Conservation (phyloP, 805 yeast species). For the Wickerhamiella dianesei region DNA sequence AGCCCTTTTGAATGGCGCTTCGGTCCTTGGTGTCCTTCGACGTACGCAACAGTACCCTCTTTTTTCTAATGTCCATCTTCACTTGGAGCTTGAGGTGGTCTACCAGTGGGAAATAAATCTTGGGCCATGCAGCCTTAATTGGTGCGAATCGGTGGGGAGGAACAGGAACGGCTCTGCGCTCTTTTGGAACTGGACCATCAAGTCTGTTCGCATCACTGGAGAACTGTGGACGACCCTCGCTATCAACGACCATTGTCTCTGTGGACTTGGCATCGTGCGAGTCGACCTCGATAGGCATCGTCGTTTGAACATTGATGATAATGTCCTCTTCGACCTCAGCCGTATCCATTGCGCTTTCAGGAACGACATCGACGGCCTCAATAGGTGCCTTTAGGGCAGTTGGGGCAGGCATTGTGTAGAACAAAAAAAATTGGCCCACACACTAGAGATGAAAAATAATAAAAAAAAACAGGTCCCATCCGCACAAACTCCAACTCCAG, state of each 20-base stretch:
- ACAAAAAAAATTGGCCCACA: too few species aligned
- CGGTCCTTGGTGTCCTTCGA: conserved; percentile 73
- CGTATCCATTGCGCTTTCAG: conserved; percentile 19
- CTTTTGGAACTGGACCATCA: conserved; percentile 52
- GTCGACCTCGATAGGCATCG: conserved; percentile 20
- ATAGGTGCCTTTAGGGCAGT: conserved; percentile 22
- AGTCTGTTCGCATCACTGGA: conserved; percentile 54
- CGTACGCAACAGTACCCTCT: conserved; percentile 77
- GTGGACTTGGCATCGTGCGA: conserved; percentile 17
- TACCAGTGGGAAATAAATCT: conserved; percentile 89
- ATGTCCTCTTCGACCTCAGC: conserved; percentile 27
- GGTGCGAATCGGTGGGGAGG: conserved; percentile 98
- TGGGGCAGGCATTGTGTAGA: conserved; percentile 24
- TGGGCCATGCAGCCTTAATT: conserved; percentile 77
- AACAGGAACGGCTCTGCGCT: conserved; percentile 77
- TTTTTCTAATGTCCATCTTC: conserved; percentile 75
- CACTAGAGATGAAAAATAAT: too few species aligned
- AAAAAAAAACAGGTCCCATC: background rate
- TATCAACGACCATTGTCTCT: conserved; percentile 47
- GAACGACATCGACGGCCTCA: conserved; percentile 29
- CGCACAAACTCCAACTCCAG: background rate
- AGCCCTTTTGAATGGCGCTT: conserved; percentile 94
- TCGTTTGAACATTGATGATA: conserved; percentile 34
- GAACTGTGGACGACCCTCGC: conserved; percentile 78
- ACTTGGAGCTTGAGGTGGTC: conserved; percentile 92